Conservation (phyloP, 2,329 filamentous ascomycete species). For the Aspergillus alliaceus region DNA sequence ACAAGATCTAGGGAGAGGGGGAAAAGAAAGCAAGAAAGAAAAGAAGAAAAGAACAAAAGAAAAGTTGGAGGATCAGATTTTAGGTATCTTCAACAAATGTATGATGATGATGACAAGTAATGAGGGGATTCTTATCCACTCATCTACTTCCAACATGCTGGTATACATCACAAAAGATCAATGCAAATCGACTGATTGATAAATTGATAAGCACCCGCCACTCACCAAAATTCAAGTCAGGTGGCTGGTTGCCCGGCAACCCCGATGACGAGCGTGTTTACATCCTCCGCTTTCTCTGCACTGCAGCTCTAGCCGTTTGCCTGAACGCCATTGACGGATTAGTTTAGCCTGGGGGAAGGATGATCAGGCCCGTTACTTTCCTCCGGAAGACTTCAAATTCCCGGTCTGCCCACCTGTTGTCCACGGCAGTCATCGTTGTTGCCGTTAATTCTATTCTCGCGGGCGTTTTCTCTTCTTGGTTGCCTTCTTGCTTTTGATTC, state of each 20-base stretch:
- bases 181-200: background rate
- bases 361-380: conserved; percentile 27
- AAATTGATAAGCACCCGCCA: background rate
- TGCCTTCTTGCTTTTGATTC: conserved; percentile 1
- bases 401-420: conserved; percentile 21
- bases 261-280: conserved; percentile 33
- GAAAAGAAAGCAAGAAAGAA: too few species aligned
- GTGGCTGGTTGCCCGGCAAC: conserved; percentile 34
- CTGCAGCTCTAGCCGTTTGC: conserved; percentile 20
- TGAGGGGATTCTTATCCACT: background rate
- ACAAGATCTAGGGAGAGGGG: background rate
- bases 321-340: conserved; percentile 19
- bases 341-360: conserved; percentile 15
- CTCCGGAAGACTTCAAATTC: conserved; percentile 30
- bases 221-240: background rate
- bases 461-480: conserved; percentile 12
- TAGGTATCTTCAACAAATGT: background rate
- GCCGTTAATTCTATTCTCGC: conserved; percentile 11
- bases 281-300: conserved; percentile 20
- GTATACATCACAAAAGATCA: conserved; percentile 1
- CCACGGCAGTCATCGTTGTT: conserved; percentile 12
- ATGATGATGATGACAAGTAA: background rate
- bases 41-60: background rate
- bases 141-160: background rate
- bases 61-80: background rate